Evolutionary conservation across 345 rosid species (phyloP), one percentile per base, ranked within the genome.

Genomic region (Bruguiera parviflora): DNA sequence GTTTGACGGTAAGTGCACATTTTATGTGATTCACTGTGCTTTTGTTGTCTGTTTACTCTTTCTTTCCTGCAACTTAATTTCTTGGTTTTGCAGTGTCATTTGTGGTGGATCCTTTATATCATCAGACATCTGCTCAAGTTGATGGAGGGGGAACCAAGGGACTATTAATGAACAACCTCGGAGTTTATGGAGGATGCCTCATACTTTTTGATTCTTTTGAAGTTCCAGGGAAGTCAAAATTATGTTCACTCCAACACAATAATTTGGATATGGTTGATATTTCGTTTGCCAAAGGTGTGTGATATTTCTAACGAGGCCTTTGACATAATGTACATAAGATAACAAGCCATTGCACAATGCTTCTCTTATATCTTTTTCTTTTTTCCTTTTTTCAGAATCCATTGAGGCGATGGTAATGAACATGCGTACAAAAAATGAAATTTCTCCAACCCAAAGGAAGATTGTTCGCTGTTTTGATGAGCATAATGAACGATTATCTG

Each of bases 111-210:
- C 98, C 98, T 18, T 82, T 94, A 49, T 94, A 94, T 83, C 96
- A 89, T 74, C 98, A 94, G 78, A 91, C 98, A 56, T 89, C 98
- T 64, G 98, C 98, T 66, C 95, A 91, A 76, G 89, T 91, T 77
- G 98, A 94, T 75, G 98, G 88, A 88, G 98, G 98, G 68, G 97
- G 98, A 77, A 97, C 92, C 28, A 91, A 82, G 80, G 97, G 95
- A 64, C 86, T 94, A 56, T 67, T 94, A 75, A 78, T 91, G 75
- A 94, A 89, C 82, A 94, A 94, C 72, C 91, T 94, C 72, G 98
- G 95, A 71, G 89, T 94, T 51, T 89, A 85, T 79, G 90, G 90
- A 69, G 89, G 86, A 53, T 94, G 98, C 70, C 89, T 82, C 63
- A 95, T 94, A 77, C 90, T 91, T 39, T 94, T 94, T 78, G 97